Percentiles rank a stretch among this genome's conserved stretches.
These are phyloP conservation scores for Sarcocystis neurona DNA, from an alignment of 169 alveolate species.

Conservation along the genomic window DNA sequence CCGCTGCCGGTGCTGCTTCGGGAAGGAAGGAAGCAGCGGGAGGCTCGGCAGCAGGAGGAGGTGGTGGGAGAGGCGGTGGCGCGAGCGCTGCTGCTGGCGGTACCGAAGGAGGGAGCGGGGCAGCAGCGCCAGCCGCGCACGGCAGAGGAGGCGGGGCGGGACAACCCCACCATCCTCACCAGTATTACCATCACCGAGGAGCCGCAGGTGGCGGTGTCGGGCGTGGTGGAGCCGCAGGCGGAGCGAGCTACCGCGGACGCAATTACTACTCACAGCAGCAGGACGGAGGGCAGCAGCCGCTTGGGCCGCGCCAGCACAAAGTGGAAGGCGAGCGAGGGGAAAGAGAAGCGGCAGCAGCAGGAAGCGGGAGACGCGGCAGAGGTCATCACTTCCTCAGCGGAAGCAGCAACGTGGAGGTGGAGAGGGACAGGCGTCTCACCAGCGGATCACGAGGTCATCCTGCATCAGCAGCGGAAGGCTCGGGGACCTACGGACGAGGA, in stretches of 20 bases:
- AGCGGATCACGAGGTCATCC: not conserved
- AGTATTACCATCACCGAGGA: not conserved
- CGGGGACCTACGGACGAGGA: not conserved
- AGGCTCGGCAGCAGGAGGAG: not conserved
- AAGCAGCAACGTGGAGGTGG: not conserved
- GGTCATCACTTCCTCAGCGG: not conserved
- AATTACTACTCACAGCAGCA: no score
- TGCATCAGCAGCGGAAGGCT: not conserved
- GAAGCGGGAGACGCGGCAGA: not conserved
- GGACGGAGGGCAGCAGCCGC: no score
- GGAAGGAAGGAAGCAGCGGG: no score
- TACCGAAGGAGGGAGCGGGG: not conserved
- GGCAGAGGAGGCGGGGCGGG: not conserved
- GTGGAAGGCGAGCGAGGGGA: not conserved
- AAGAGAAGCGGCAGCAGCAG: not conserved
- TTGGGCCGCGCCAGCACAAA: not conserved
- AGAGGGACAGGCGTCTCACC: not conserved
- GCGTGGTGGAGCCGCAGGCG: no score
- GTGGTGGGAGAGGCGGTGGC: not conserved
- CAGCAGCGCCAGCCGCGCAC: not conserved
- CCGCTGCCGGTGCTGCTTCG: no score
- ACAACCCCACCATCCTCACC: not conserved
- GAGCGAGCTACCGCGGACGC: no score
- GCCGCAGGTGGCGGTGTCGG: not conserved
- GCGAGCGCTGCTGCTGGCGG: no score